Percentiles rank a stretch among this genome's conserved stretches.
Conservation (phyloP, 2,329 filamentous ascomycete genomes). For the Cephalotrichum gorgonifer region DNA sequence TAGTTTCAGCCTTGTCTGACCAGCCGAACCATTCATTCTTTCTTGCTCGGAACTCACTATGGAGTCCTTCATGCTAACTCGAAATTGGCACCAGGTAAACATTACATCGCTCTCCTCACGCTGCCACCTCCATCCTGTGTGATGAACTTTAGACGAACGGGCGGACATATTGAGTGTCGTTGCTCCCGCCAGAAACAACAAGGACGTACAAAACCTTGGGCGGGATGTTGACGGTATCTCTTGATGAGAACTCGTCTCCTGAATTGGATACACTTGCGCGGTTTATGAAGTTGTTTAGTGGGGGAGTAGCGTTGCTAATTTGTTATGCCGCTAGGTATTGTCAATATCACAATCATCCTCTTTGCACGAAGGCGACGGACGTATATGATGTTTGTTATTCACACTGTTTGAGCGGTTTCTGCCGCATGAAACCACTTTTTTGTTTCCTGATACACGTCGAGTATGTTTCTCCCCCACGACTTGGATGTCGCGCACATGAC, state of each 20-base stretch:
- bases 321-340: background rate
- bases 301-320: background rate
- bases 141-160: slow-evolving; percentile 61
- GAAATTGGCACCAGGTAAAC: slow-evolving; percentile 6
- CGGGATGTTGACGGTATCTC: slow-evolving; percentile 38
- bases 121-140: slow-evolving; percentile 20
- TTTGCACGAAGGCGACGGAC: background rate
- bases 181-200: slow-evolving; percentile 38
- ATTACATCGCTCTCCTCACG: slow-evolving; percentile 5
- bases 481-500: background rate
- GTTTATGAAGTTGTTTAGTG: background rate
- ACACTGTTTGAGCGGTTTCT: slow-evolving; percentile 46
- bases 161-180: slow-evolving; percentile 55
- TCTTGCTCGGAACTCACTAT: background rate
- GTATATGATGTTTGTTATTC: slow-evolving; percentile 35
- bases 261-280: slow-evolving; percentile 24
- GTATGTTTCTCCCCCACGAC: background rate
- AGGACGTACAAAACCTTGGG: slow-evolving; percentile 53
- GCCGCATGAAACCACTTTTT: slow-evolving; percentile 38
- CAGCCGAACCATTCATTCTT: slow-evolving; percentile 18
- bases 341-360: background rate
- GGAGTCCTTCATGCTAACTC: background rate
- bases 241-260: slow-evolving; percentile 60
- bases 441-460: slow-evolving; percentile 7
- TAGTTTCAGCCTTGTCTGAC: slow-evolving; percentile 64